Conservation (phyloP, 2,329 filamentous ascomycete genomes). For the Fusarium praegraminearum region DNA sequence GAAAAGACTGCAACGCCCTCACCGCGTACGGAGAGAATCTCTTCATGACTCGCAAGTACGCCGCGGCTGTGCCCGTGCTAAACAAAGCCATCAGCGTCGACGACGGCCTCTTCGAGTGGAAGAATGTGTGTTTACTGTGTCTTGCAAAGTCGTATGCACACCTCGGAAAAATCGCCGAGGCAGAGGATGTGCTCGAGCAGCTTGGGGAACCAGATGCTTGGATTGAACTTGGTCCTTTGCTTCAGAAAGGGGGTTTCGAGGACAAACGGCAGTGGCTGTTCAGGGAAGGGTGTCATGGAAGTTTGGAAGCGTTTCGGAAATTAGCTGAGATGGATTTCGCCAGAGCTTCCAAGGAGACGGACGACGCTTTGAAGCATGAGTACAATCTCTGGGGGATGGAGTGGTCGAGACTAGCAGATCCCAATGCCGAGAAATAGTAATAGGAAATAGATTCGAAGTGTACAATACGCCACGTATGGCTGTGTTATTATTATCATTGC, state of each 20-base stretch:
- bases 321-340: constrained; percentile 50
- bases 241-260: constrained; percentile 40
- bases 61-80: constrained; percentile 39
- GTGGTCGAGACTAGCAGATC: constrained; percentile 51
- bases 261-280: constrained; percentile 46
- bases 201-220: constrained; percentile 46
- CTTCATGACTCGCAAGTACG: constrained; percentile 42
- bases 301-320: constrained; percentile 43
- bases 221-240: constrained; percentile 45
- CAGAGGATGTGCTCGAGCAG: constrained; percentile 39
- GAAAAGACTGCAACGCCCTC: constrained; percentile 53
- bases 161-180: constrained; percentile 42
- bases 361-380: constrained; percentile 34
- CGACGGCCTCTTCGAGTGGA: constrained; percentile 46
- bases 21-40: constrained; percentile 51
- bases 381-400: constrained; percentile 51
- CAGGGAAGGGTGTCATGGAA: constrained; percentile 45
- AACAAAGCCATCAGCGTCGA: constrained; percentile 44
- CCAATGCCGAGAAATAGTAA: constrained; percentile 39
- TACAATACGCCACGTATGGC: background rate
- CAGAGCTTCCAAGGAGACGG: constrained; percentile 30
- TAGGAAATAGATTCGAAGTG: background rate
- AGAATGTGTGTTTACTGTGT: constrained; percentile 42
- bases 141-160: constrained; percentile 46
- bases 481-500: background rate